A percentile compares a stretch with the other conserved stretches of the same genome.
Evolutionary conservation across 2,329 filamentous ascomycete species (phyloP).

Genomic region (Xylariaceae sp.): DNA sequence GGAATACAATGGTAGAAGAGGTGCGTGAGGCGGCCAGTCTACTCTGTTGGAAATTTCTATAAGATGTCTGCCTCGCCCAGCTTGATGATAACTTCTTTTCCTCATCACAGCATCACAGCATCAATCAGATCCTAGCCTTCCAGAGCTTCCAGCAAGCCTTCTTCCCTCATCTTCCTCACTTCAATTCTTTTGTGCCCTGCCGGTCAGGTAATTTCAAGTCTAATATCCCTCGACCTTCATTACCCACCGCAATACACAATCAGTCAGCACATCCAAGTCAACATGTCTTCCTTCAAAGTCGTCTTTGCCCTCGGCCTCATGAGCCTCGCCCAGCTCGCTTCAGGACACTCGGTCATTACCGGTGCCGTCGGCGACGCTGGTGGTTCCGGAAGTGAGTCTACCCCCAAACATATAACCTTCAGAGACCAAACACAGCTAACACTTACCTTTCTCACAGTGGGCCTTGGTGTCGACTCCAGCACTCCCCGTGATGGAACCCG

Average conservation of each 20-base stretch:
- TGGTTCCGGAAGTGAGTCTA: slow-evolving; percentile 43
- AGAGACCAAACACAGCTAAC: neutral
- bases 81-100: neutral
- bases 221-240: neutral
- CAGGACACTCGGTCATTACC: slow-evolving; percentile 59
- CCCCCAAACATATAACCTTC: neutral
- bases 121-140: neutral
- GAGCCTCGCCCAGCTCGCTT: slow-evolving; percentile 49
- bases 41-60: neutral
- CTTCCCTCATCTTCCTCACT: too few relatives aligned
- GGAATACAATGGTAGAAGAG: too few relatives aligned
- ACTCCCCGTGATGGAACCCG: slow-evolving; percentile 60
- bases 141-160: neutral
- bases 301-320: slow-evolving; percentile 42
- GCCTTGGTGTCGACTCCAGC: slow-evolving; percentile 44
- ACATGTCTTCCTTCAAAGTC: slow-evolving; percentile 24
- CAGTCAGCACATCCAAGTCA: slow-evolving; percentile 2
- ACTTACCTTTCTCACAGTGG: slow-evolving; percentile 23
- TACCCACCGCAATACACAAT: too few relatives aligned
- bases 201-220: neutral
- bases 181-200: neutral
- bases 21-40: too few relatives aligned
- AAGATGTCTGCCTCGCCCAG: neutral
- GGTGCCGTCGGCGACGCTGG: slow-evolving; percentile 53
- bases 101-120: neutral